A percentile compares a stretch with the other conserved stretches of the same genome.
Conservation (phyloP, 371 early-diverging fungal genomes). For the Funneliformis caledonium region DNA sequence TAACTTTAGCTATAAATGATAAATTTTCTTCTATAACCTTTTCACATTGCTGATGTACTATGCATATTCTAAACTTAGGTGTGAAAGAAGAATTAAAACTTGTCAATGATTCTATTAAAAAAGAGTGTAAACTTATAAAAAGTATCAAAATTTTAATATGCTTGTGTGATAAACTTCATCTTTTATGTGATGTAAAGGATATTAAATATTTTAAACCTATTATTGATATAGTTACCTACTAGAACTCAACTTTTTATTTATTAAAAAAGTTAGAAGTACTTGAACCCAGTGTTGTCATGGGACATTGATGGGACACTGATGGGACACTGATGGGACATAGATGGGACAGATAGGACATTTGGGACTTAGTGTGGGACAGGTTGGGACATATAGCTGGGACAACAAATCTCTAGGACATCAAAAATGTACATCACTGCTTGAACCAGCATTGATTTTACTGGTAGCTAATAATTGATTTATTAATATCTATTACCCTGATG, state of each 20-base stretch:
- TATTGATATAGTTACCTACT: not conserved
- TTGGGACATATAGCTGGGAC: too few species aligned
- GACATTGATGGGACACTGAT: too few species aligned
- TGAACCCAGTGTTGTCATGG: too few species aligned
- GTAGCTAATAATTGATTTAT: not conserved
- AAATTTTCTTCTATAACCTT: not conserved
- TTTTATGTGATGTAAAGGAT: not conserved
- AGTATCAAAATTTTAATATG: not conserved
- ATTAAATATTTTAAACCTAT: slow-evolving; percentile 9
- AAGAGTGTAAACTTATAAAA: not conserved
- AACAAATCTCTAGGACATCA: too few species aligned
- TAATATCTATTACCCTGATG: not conserved
- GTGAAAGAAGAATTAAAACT: not conserved
- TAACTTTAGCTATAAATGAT: not conserved
- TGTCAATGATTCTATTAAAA: not conserved
- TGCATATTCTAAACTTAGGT: slow-evolving; percentile 8
- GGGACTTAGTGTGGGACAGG: too few species aligned
- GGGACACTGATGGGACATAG: too few species aligned
- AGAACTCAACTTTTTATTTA: slow-evolving; percentile 27
- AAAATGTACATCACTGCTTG: too few species aligned
- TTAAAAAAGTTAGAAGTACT: not conserved
- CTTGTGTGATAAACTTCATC: not conserved
- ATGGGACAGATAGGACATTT: too few species aligned
- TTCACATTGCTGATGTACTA: not conserved
- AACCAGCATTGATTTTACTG: not conserved